These are phyloP conservation scores for Chlamydomonas incerta DNA, from an alignment of 139 green algal genomes.

Conservation along the genomic window DNA sequence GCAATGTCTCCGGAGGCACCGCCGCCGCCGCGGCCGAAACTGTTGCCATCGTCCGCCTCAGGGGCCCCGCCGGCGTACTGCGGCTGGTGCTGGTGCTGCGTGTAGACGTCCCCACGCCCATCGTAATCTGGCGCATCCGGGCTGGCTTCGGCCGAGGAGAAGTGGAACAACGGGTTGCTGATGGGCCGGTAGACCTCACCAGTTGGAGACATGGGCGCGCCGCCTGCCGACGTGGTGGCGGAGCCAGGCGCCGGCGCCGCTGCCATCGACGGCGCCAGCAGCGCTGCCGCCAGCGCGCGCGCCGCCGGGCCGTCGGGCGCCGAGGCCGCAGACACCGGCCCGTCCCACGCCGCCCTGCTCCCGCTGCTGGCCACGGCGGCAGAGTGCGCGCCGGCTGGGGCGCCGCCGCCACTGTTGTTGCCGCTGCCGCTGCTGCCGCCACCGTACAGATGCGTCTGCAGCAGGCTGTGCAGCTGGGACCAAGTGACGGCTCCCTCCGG, in stretches of 20 bases:
- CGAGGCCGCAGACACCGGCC: too few relatives aligned
- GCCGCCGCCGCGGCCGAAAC: too few relatives aligned
- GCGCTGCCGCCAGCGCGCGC: too few relatives aligned
- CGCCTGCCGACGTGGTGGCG: too few relatives aligned
- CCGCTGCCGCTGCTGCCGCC: too few relatives aligned
- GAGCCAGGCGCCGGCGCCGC: too few relatives aligned
- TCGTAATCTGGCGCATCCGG: too few relatives aligned
- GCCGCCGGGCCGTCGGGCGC: too few relatives aligned
- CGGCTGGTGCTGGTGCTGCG: neutral
- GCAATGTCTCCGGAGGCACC: neutral
- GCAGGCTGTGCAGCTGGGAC: conserved; percentile 1
- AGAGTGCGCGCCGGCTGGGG: neutral
- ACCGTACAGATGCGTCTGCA: conserved; percentile 9
- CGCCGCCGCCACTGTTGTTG: neutral
- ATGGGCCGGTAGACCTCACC: conserved; percentile 30
- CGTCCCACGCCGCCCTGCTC: too few relatives aligned
- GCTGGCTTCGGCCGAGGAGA: too few relatives aligned
- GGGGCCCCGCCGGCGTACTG: neutral
- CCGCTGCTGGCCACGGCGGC: neutral
- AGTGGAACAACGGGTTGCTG: conserved; percentile 28
- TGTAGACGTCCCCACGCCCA: neutral
- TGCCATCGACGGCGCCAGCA: too few relatives aligned
- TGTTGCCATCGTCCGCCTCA: neutral
- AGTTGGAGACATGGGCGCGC: neutral
- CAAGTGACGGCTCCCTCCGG: neutral